These are phyloP conservation scores for Aspergillus nidulans DNA, from an alignment of 495 filamentous ascomycete species.

Conservation along the genomic window DNA sequence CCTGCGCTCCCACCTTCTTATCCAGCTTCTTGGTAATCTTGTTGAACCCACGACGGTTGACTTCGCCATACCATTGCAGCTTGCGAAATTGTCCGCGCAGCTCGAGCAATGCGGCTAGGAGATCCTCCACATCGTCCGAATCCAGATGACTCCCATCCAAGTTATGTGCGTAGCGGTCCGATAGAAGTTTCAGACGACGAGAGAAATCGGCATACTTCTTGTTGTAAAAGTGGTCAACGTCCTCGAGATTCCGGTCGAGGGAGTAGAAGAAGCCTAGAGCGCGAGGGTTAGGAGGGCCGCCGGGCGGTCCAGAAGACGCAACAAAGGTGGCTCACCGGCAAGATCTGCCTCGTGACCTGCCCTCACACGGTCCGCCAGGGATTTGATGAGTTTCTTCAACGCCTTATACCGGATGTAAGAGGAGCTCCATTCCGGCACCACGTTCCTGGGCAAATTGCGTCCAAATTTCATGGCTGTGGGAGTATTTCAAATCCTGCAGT, in stretches of 20 bases:
- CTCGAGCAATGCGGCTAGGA: constrained; percentile 84
- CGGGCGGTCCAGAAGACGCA: constrained; percentile 3
- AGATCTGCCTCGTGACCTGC: constrained; percentile 72
- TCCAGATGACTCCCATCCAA: constrained; percentile 51
- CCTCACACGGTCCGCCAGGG: constrained; percentile 57
- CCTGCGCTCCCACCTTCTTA: constrained; percentile 73
- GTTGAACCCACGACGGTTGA: constrained; percentile 89
- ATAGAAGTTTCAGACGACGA: constrained; percentile 75
- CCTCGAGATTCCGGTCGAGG: constrained; percentile 92
- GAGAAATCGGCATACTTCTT: constrained; percentile 82
- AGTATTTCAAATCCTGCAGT: not conserved
- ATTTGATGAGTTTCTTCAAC: constrained; percentile 90
- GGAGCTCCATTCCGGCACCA: constrained; percentile 93
- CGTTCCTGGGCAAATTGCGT: constrained; percentile 79
- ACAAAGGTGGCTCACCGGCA: constrained; percentile 50
- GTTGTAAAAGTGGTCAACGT: constrained; percentile 93
- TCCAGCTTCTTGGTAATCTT: constrained; percentile 98
- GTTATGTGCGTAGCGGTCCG: constrained; percentile 73
- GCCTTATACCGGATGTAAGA: constrained; percentile 95
- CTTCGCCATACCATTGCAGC: constrained; percentile 95
- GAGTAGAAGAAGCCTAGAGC: constrained; percentile 83
- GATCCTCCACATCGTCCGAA: constrained; percentile 78
- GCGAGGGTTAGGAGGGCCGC: constrained; percentile 23
- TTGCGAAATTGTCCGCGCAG: constrained; percentile 82
- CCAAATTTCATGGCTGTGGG: constrained; percentile 73